Conservation (phyloP, 2,329 filamentous ascomycete species). For the Fusarium pininemorale region DNA sequence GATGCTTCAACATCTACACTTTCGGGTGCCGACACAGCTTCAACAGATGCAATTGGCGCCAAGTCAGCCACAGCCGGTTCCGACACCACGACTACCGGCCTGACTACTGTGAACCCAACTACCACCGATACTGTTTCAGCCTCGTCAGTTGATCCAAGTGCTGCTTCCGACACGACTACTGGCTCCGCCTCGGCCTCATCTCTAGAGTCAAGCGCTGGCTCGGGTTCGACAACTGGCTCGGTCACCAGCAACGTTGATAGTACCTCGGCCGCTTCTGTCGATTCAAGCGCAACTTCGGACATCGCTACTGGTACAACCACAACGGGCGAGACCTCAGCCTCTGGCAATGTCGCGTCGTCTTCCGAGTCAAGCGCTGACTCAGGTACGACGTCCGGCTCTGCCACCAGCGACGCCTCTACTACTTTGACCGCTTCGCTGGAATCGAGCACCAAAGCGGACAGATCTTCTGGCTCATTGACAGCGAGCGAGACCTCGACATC, state of each 20-base stretch:
- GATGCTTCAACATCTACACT: neutral
- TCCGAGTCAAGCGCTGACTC: neutral
- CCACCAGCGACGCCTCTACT: too few species aligned
- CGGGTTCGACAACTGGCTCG: neutral
- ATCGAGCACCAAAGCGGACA: neutral
- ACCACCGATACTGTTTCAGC: neutral
- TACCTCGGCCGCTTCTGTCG: neutral
- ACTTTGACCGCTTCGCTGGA: neutral
- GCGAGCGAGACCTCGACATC: neutral
- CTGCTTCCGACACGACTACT: neutral
- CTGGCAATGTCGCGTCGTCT: neutral
- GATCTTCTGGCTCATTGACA: too few species aligned
- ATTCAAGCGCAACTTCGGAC: neutral
- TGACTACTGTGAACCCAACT: neutral
- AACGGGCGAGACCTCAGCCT: neutral
- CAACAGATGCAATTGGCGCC: neutral
- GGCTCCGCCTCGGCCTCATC: neutral
- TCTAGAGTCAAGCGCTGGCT: neutral
- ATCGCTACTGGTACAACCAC: neutral
- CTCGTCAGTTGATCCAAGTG: neutral
- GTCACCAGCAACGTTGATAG: accelerated
- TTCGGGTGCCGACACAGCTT: neutral
- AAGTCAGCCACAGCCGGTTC: neutral
- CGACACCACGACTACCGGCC: neutral
- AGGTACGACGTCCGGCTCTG: neutral